Evolutionary conservation across 2,329 filamentous ascomycete genomes (phyloP).

Genomic region (Pestalotiopsis sp.): DNA sequence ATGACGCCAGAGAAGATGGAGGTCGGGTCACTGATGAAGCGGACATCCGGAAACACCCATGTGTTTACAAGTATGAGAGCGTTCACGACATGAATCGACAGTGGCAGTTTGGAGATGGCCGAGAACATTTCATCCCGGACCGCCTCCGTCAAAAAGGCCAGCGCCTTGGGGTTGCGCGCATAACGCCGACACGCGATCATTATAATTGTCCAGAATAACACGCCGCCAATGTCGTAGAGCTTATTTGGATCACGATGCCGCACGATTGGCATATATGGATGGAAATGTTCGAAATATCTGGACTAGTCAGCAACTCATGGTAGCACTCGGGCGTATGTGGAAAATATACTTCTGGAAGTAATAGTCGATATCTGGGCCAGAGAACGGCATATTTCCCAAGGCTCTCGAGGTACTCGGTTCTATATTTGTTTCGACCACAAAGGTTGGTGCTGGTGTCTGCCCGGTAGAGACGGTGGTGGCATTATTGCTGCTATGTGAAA

Average conservation of each 20-base stretch:
- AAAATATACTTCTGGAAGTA: constrained; percentile 51
- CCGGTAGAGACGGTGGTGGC: constrained; percentile 25
- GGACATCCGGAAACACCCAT: constrained; percentile 52
- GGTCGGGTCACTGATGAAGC: constrained; percentile 52
- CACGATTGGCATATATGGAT: constrained; percentile 53
- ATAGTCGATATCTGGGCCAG: constrained; percentile 54
- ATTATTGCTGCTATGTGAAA: constrained; percentile 12
- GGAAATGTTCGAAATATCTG: constrained; percentile 53
- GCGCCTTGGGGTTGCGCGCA: constrained; percentile 40
- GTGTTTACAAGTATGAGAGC: constrained; percentile 51
- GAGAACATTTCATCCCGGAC: constrained; percentile 47
- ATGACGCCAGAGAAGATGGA: constrained; percentile 46
- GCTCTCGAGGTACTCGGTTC: constrained; percentile 39
- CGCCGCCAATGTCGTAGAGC: constrained; percentile 45
- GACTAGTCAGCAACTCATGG: constrained; percentile 4
- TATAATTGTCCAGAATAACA: constrained; percentile 57
- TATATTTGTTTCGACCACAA: constrained; percentile 16
- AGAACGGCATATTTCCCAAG: constrained; percentile 47
- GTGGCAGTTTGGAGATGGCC: constrained; percentile 40
- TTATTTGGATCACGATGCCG: constrained; percentile 49
- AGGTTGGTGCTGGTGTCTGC: constrained; percentile 28
- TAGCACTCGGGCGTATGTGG: background rate
- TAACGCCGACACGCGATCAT: constrained; percentile 51
- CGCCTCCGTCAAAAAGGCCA: constrained; percentile 46
- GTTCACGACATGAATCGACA: constrained; percentile 50